phyloP scores from a whole-genome alignment of 768 basidiomycete species.

The Leucocoprinus sp. region DNA sequence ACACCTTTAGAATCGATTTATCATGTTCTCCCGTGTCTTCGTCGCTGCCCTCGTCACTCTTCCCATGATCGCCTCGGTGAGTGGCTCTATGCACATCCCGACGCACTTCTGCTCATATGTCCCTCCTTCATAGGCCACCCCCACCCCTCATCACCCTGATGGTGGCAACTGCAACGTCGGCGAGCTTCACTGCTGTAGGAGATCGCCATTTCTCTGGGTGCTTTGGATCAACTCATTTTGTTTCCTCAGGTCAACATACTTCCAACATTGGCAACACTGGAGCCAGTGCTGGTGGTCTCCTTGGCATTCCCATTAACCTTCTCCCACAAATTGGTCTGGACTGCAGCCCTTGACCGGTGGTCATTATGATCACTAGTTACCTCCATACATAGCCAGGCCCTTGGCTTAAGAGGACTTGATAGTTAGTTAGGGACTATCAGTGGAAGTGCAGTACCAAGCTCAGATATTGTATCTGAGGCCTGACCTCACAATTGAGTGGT shows the following conservation, averaged over 20 bases:
- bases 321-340: neutral
- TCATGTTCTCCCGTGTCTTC: conserved; percentile 15
- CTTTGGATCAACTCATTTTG: neutral
- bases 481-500: too few relatives aligned
- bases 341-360: too few relatives aligned
- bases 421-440: too few relatives aligned
- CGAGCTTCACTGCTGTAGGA: conserved; percentile 3
- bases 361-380: too few relatives aligned
- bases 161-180: conserved; percentile 6
- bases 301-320: conserved; percentile 1
- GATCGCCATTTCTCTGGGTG: neutral
- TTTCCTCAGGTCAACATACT: neutral
- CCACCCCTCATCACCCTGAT: neutral
- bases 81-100: neutral
- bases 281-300: neutral
- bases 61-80: conserved; percentile 4
- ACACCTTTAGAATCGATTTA: neutral
- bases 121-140: neutral
- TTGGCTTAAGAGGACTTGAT: too few relatives aligned
- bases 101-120: neutral
- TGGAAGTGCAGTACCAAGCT: too few relatives aligned
- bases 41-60: conserved; percentile 8
- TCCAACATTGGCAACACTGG: neutral
- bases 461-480: too few relatives aligned
- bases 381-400: too few relatives aligned